A percentile compares a stretch with the other conserved stretches of the same genome.
phyloP scores from a whole-genome alignment of 2,329 filamentous ascomycete species.

The Pyrenophora tritici-repentis region DNA sequence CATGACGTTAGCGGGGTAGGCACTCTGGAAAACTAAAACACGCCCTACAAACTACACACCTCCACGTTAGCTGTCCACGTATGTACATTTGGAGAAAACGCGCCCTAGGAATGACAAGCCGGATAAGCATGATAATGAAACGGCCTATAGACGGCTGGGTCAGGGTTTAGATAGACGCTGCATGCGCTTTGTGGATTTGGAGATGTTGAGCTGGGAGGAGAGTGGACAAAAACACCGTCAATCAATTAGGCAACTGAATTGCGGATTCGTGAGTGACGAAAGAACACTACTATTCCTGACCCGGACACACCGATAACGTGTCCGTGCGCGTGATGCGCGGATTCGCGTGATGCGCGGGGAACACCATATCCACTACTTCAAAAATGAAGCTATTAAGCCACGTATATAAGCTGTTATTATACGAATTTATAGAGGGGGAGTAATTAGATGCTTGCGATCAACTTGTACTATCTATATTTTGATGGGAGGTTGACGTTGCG shows the following conservation, averaged over 20 bases:
- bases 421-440: too few relatives aligned
- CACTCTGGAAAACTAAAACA: too few relatives aligned
- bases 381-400: too few relatives aligned
- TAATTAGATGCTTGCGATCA: too few relatives aligned
- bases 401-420: too few relatives aligned
- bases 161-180: constrained; percentile 5
- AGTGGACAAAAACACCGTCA: neutral
- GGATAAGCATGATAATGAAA: neutral
- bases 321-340: too few relatives aligned
- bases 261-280: neutral
- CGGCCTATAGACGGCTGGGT: neutral
- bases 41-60: too few relatives aligned
- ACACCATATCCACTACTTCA: too few relatives aligned
- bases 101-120: constrained; percentile 21
- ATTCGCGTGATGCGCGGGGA: too few relatives aligned
- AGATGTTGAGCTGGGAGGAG: too few relatives aligned
- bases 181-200: neutral
- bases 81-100: neutral
- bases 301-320: neutral
- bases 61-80: constrained; percentile 8
- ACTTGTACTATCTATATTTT: too few relatives aligned
- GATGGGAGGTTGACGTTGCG: too few relatives aligned
- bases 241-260: neutral
- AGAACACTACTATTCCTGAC: neutral
- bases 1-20: neutral